Percentiles rank a stretch among this genome's conserved stretches.
Conservation (phyloP, 2,329 filamentous ascomycete genomes). For the Ramularia endophylla region DNA sequence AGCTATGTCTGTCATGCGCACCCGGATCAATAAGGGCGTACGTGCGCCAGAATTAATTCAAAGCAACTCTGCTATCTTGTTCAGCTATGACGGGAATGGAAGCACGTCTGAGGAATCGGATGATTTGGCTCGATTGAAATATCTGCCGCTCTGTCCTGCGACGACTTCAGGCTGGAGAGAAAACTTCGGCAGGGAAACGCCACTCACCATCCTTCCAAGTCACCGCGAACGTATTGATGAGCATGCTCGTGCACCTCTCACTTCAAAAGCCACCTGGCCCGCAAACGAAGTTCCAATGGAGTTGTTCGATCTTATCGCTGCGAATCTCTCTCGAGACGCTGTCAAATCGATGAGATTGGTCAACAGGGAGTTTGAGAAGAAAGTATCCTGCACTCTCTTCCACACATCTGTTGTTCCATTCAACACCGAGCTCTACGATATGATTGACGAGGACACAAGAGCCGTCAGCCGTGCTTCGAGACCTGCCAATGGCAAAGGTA, state of each 20-base stretch:
- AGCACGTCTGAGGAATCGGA: constrained; percentile 1
- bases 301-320: constrained; percentile 54
- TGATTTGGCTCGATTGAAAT: constrained; percentile 9
- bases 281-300: constrained; percentile 50
- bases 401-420: constrained; percentile 61
- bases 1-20: constrained; percentile 7
- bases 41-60: constrained; percentile 3
- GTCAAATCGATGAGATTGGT: constrained; percentile 58
- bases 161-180: constrained; percentile 1
- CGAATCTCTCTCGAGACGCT: constrained; percentile 51
- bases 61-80: constrained; percentile 17
- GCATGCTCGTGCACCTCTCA: background rate
- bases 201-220: constrained; percentile 14
- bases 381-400: constrained; percentile 55
- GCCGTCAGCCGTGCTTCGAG: constrained; percentile 7
- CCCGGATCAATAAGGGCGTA: constrained; percentile 3
- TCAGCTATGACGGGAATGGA: constrained; percentile 8
- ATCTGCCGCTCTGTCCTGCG: constrained; percentile 18
- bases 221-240: constrained; percentile 14
- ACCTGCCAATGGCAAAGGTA: constrained; percentile 2
- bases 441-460: constrained; percentile 37
- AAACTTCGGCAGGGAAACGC: constrained; percentile 2
- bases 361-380: constrained; percentile 55
- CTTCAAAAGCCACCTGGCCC: constrained; percentile 32
- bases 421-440: constrained; percentile 56